Conservation (phyloP, 345 rosid genomes). For the Bruguiera sexangula region DNA sequence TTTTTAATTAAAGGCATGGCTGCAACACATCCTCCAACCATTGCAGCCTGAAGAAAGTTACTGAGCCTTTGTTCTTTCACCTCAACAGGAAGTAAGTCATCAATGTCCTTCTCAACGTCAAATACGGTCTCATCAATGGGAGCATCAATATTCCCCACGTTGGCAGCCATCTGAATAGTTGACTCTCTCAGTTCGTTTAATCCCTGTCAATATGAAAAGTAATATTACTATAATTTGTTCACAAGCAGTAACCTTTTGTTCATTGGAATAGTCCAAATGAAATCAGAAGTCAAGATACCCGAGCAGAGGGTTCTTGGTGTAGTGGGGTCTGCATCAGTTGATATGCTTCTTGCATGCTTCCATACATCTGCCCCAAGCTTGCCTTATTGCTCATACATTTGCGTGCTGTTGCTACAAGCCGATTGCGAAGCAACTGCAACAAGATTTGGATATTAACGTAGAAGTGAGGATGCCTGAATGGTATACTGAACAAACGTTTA, state of each 20-base stretch:
- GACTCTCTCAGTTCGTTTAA: slow-evolving; percentile 23
- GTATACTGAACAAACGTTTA: slow-evolving; percentile 1
- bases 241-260: slow-evolving; percentile 3
- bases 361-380: slow-evolving; percentile 27
- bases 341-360: slow-evolving; percentile 31
- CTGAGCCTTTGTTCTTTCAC: slow-evolving; percentile 32
- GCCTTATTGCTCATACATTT: slow-evolving; percentile 18
- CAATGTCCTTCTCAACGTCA: slow-evolving; percentile 31
- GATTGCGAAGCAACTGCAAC: slow-evolving; percentile 23
- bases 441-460: neutral
- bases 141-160: slow-evolving; percentile 10
- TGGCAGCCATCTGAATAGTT: slow-evolving; percentile 20
- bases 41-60: slow-evolving; percentile 26
- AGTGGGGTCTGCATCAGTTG: slow-evolving; percentile 24
- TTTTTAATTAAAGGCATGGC: slow-evolving; percentile 31
- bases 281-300: slow-evolving; percentile 31
- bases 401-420: slow-evolving; percentile 24
- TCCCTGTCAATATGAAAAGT: slow-evolving; percentile 6
- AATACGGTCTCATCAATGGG: slow-evolving; percentile 21
- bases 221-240: neutral
- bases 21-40: slow-evolving; percentile 24
- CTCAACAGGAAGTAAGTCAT: slow-evolving; percentile 25
- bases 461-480: neutral
- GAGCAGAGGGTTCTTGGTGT: slow-evolving; percentile 22
- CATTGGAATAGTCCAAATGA: slow-evolving; percentile 3